A percentile compares a stretch with the other conserved stretches of the same genome.
These are phyloP conservation scores for Penicillium expansum DNA, from an alignment of 2,329 filamentous ascomycete genomes.

Conservation along the genomic window DNA sequence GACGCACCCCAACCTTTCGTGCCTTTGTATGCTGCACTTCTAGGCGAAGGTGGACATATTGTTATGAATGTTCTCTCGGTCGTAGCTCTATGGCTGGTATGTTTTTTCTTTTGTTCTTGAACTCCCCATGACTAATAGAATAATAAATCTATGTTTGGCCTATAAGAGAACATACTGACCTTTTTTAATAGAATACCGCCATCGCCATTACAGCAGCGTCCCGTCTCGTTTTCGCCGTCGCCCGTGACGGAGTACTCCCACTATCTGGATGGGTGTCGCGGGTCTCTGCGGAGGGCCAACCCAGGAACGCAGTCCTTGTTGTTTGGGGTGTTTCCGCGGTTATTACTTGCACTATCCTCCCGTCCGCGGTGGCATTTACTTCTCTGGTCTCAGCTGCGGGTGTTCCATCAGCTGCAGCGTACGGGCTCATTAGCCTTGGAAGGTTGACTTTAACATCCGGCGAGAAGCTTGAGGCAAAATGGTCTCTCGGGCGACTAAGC, in stretches of 20 bases:
- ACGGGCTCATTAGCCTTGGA: conserved; percentile 52
- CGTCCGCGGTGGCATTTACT: conserved; percentile 54
- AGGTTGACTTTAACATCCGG: no score
- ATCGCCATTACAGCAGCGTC: conserved; percentile 60
- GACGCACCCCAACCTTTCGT: conserved; percentile 60
- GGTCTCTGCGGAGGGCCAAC: conserved; percentile 54
- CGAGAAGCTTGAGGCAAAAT: conserved; percentile 32
- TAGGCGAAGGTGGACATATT: conserved; percentile 57
- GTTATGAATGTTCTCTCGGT: conserved; percentile 57
- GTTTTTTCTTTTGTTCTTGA: not conserved
- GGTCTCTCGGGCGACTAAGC: conserved; percentile 48
- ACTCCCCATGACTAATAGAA: no score
- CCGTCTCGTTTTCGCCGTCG: conserved; percentile 60
- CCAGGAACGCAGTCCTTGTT: conserved; percentile 58
- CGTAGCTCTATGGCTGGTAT: conserved; percentile 22
- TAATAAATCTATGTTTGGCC: not conserved
- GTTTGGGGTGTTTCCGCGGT: conserved; percentile 55
- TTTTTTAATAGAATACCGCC: conserved; percentile 50
- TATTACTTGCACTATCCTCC: conserved; percentile 59
- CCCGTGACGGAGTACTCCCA: conserved; percentile 59
- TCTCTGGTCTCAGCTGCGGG: conserved; percentile 55
- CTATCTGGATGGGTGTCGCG: conserved; percentile 58
- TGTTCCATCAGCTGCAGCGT: conserved; percentile 52
- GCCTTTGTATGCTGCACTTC: conserved; percentile 55
- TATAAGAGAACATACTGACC: not conserved